Conservation (phyloP, 2,329 filamentous ascomycete genomes). For the Lasiodiplodia gonubiensis region DNA sequence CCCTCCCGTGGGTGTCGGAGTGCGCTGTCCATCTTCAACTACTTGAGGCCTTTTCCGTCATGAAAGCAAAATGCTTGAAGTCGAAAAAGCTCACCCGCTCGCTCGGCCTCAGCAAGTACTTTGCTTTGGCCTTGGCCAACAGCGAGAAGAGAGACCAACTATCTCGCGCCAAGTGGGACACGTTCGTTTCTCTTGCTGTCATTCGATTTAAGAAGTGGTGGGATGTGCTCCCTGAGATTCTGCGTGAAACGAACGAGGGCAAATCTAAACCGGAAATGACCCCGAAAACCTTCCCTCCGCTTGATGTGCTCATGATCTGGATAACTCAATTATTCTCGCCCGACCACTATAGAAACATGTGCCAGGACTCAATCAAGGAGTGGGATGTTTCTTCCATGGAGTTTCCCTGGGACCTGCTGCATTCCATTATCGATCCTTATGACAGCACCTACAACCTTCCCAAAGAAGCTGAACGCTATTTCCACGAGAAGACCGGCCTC, state of each 20-base stretch:
- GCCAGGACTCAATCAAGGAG: conserved; percentile 20
- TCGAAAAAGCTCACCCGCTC: conserved; percentile 18
- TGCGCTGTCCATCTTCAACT: conserved; percentile 28
- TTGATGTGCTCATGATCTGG: conserved; percentile 30
- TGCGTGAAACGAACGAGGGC: conserved; percentile 19
- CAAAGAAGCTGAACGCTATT: conserved; percentile 13
- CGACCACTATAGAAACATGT: conserved; percentile 20
- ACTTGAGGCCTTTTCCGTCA: conserved; percentile 20
- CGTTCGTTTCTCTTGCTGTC: conserved; percentile 26
- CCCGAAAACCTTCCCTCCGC: conserved; percentile 4
- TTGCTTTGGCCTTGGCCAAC: conserved; percentile 1
- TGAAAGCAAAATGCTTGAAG: conserved; percentile 3
- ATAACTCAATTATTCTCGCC: conserved; percentile 23
- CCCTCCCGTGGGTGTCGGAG: conserved; percentile 25
- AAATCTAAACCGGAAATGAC: conserved; percentile 13
- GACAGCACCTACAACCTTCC: conserved; percentile 14
- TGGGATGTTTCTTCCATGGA: conserved; percentile 22
- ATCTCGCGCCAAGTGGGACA: conserved; percentile 24
- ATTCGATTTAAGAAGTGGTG: conserved; percentile 26
- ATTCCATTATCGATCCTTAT: conserved; percentile 14
- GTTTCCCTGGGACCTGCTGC: conserved; percentile 21
- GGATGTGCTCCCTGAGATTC: conserved; percentile 14
- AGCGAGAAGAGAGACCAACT: conserved; percentile 4
- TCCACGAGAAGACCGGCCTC: conserved; percentile 20
- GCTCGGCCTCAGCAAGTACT: conserved; percentile 12